Evolutionary conservation across 352 stramenopile genomes (phyloP), one percentile per base, ranked within the genome.

Genomic region (Phytophthora crassamura): DNA sequence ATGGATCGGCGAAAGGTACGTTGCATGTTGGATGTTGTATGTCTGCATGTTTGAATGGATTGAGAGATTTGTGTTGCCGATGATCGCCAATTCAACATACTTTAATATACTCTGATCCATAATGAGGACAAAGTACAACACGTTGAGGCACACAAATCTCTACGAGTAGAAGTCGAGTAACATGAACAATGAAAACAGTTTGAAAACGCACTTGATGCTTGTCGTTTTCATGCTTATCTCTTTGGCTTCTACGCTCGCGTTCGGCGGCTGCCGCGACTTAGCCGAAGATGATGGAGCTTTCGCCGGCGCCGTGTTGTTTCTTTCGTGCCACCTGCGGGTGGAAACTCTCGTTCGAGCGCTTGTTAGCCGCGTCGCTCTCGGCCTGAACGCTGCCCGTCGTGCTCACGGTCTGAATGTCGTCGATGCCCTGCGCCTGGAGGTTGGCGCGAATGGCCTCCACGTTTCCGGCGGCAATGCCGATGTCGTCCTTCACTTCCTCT

Each of bases 401-500:
- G 45, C 72, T 81, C 43, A 91, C 60, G 25, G 68, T 67, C 52
- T 83, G 59, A 28, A 72, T 73, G 54, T 86, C 80, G 32, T 79
- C 45, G 48, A 90, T 88, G 25, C 81, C 84, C 45, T 92, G 84
- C 15, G 77, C 74, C 55, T 90, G 80, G 22, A 97, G 71, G 61
- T 93, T 95, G 35, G 73, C 72, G 22, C 87, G 78, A 50, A 97
- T 94, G 8, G 84, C 84, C 32, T 86, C 78, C 22, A 91, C 86
- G 49, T 94, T 91, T 39, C 62, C 76, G 6, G 72, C 64, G 25
- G 53, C 67, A 40, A 96, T 90, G 32, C 86, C 82, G 28, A 96
- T 64, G 59, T 95, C 86, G 61, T 97, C 78, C 72, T 95, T 84
- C 28, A 97, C 79, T 53, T 97, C 90, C 49, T 96, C 87, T 22